These are phyloP conservation scores for Diaporthe ampelina DNA, from an alignment of 2,329 filamentous ascomycete species.

Conservation along the genomic window DNA sequence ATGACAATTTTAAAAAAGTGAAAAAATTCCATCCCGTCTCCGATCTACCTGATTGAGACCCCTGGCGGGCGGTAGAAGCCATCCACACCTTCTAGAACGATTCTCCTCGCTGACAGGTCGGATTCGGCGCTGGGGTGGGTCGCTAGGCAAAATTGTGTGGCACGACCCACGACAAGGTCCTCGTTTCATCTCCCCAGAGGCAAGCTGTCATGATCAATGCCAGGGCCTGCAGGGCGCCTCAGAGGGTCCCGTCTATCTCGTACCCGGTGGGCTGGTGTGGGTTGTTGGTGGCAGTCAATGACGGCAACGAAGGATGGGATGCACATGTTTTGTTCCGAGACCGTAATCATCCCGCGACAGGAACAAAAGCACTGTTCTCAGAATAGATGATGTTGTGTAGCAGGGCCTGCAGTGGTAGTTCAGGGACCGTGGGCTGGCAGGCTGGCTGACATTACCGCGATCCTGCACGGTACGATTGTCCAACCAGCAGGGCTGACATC, in stretches of 20 bases:
- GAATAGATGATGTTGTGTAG: slow-evolving; percentile 36
- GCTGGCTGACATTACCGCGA: slow-evolving; percentile 38
- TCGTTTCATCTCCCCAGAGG: slow-evolving; percentile 38
- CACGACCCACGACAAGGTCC: slow-evolving; percentile 37
- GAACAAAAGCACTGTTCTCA: slow-evolving; percentile 26
- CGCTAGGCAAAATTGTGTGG: slow-evolving; percentile 35
- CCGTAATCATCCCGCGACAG: slow-evolving; percentile 11
- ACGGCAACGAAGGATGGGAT: slow-evolving; percentile 24
- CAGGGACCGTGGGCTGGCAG: slow-evolving; percentile 37
- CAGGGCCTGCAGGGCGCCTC: not conserved
- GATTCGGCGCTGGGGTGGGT: slow-evolving; percentile 25
- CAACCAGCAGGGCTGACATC: slow-evolving; percentile 38
- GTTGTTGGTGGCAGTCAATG: slow-evolving; percentile 5
- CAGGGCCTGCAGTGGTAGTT: slow-evolving; percentile 24
- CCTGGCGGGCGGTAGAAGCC: slow-evolving; percentile 32
- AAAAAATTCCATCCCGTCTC: slow-evolving; percentile 22
- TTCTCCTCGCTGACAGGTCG: slow-evolving; percentile 35
- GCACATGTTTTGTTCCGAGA: slow-evolving; percentile 25
- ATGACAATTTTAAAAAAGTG: slow-evolving; percentile 18
- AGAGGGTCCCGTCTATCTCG: slow-evolving; percentile 6
- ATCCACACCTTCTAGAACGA: slow-evolving; percentile 41
- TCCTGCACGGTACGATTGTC: slow-evolving; percentile 31
- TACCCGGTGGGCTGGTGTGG: slow-evolving; percentile 10
- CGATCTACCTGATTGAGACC: slow-evolving; percentile 25
- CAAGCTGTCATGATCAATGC: slow-evolving; percentile 27